Evolutionary conservation across 1,284 basidiomycete species (phyloP).

Genomic region (Singerocomus inundabilis): DNA sequence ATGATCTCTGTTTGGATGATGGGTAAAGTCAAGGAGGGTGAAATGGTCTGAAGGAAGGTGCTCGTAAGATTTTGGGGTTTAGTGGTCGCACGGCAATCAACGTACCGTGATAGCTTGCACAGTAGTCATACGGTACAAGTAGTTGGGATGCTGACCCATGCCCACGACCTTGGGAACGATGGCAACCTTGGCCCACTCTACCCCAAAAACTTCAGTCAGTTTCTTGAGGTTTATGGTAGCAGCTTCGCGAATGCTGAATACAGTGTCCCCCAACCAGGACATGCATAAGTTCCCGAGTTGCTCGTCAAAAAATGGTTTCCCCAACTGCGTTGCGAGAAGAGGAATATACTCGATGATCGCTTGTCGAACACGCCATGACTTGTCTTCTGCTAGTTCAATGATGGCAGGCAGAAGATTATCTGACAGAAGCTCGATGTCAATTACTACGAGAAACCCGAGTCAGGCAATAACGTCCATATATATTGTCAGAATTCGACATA

Average conservation of each 20-base stretch:
- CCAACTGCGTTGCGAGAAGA: constrained; percentile 93
- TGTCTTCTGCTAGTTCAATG: constrained; percentile 98
- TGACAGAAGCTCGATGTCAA: constrained; percentile 94
- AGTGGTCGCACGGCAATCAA: constrained; percentile 22
- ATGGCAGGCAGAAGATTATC: constrained; percentile 97
- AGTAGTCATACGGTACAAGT: constrained; percentile 98
- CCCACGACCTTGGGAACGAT: constrained; percentile 98
- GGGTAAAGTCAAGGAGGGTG: constrained; percentile 86
- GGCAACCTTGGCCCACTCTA: constrained; percentile 93
- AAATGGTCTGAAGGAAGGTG: constrained; percentile 70
- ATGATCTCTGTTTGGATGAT: constrained; percentile 88
- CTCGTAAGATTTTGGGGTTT: constrained; percentile 6
- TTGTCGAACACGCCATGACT: constrained; percentile 99
- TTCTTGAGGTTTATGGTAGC: constrained; percentile 98
- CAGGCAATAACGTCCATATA: constrained; percentile 7
- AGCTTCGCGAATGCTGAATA: constrained; percentile 97
- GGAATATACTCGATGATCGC: constrained; percentile 99
- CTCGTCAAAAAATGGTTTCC: constrained; percentile 97
- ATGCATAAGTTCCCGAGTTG: constrained; percentile 97
- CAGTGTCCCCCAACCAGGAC: constrained; percentile 99
- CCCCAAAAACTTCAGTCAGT: constrained; percentile 97
- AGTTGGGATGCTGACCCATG: constrained; percentile 98
- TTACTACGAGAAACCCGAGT: constrained; percentile 56
- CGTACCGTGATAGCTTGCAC: constrained; percentile 96
- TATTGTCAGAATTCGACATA: constrained; percentile 38